Conservation (phyloP, 495 filamentous ascomycete species). For the Viridothelium virens region DNA sequence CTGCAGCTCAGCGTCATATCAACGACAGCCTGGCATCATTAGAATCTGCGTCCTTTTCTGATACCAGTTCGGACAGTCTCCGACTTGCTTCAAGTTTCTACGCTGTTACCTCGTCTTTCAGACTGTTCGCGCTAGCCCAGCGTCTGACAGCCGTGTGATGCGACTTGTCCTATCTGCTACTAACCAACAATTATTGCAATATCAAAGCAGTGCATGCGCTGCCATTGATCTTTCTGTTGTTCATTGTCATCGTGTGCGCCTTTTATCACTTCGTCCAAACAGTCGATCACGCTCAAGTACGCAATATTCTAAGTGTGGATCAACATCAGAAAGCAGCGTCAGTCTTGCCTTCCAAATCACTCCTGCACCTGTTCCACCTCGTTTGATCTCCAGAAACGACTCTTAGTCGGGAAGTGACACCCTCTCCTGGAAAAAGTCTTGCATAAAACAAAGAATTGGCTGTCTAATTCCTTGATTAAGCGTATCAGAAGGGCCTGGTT, state of each 20-base stretch:
- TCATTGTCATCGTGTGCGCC: too few species aligned
- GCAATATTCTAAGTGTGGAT: too few species aligned
- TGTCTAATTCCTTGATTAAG: neutral
- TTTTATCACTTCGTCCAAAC: too few species aligned
- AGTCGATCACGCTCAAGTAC: too few species aligned
- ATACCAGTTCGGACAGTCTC: neutral
- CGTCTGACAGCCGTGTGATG: too few species aligned
- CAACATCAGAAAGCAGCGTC: neutral
- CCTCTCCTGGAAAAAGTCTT: neutral
- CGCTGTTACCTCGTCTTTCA: neutral
- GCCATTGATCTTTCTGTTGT: too few species aligned
- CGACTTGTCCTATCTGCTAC: too few species aligned
- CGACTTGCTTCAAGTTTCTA: neutral
- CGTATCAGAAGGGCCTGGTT: too few species aligned
- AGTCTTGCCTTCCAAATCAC: neutral
- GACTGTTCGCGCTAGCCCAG: neutral
- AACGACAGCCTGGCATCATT: constrained; percentile 1
- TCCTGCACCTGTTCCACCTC: neutral
- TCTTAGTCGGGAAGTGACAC: neutral
- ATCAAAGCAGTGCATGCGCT: too few species aligned
- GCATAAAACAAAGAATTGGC: neutral
- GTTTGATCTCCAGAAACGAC: neutral
- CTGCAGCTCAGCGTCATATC: neutral
- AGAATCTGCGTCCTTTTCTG: neutral
- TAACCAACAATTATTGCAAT: too few species aligned